Conservation (phyloP, 2,329 filamentous ascomycete genomes). For the Sclerotiophoma versabilis region DNA sequence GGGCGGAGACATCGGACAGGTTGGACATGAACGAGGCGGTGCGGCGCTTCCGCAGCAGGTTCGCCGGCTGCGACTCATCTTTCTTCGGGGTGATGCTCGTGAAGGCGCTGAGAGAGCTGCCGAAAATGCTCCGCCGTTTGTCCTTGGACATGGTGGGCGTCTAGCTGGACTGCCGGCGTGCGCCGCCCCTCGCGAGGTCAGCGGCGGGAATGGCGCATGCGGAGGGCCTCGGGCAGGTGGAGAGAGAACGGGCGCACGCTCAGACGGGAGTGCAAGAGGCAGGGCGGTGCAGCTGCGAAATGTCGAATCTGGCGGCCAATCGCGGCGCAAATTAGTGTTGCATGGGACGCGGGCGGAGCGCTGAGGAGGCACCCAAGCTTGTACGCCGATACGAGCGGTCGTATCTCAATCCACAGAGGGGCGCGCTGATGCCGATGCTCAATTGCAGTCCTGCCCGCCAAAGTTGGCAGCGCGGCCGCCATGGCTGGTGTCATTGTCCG, state of each 20-base stretch:
- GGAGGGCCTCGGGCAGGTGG: constrained; percentile 22
- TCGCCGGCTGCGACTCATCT: constrained; percentile 46
- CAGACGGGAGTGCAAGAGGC: constrained; percentile 1
- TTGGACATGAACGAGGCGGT: constrained; percentile 46
- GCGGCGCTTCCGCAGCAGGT: constrained; percentile 48
- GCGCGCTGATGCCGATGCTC: neutral
- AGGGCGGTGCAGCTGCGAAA: constrained; percentile 7
- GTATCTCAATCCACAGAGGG: neutral
- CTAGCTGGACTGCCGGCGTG: constrained; percentile 22
- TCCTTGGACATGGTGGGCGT: constrained; percentile 45
- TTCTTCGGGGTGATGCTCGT: constrained; percentile 35
- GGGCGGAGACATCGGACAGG: constrained; percentile 37
- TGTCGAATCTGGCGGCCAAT: constrained; percentile 20
- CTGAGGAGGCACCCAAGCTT: neutral
- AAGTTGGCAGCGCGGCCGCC: constrained; percentile 7
- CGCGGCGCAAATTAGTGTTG: constrained; percentile 16
- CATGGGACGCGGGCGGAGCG: constrained; percentile 15
- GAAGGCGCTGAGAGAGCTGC: constrained; percentile 42
- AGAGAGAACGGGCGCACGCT: constrained; percentile 8
- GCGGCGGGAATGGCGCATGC: constrained; percentile 31
- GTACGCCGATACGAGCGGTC: constrained; percentile 12
- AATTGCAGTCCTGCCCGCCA: neutral
- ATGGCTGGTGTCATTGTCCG: constrained; percentile 18
- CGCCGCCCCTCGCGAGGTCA: constrained; percentile 42
- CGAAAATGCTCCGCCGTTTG: constrained; percentile 50